Conservation (phyloP, 129 eudicot species). For the Chrysanthemum lavandulifolium region DNA sequence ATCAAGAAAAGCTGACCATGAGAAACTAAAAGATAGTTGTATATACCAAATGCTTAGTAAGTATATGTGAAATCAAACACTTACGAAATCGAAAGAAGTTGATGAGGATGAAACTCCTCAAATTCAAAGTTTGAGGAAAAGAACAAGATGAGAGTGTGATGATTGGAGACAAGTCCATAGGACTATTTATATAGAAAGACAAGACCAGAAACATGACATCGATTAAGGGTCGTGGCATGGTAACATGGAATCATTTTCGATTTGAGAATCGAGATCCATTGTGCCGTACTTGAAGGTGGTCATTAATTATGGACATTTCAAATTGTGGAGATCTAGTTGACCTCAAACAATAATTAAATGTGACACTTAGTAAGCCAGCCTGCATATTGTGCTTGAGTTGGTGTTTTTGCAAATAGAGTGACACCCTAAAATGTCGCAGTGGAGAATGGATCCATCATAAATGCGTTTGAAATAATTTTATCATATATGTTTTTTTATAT, state of each 20-base stretch:
- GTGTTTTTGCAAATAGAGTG: slow-evolving; percentile 29
- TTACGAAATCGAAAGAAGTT: slow-evolving; percentile 14
- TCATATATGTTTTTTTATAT: neutral
- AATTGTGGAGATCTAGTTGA: slow-evolving; percentile 36
- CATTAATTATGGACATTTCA: slow-evolving; percentile 11
- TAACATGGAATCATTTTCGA: slow-evolving; percentile 47
- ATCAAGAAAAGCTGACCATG: neutral
- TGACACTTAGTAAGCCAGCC: slow-evolving; percentile 15
- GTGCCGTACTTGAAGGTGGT: slow-evolving; percentile 57
- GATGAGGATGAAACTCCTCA: no score
- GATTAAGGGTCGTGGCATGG: slow-evolving; percentile 21
- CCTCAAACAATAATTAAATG: slow-evolving; percentile 26
- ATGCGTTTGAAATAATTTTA: slow-evolving; percentile 4
- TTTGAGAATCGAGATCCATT: slow-evolving; percentile 40
- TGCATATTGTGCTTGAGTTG: neutral
- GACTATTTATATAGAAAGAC: slow-evolving; percentile 32
- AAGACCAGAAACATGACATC: slow-evolving; percentile 15
- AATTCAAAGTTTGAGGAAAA: slow-evolving; percentile 3
- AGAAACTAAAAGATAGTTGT: slow-evolving; percentile 10
- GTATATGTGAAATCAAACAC: slow-evolving; percentile 14
- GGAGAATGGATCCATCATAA: slow-evolving; percentile 62
- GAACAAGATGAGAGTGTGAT: slow-evolving; percentile 19
- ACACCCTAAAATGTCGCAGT: slow-evolving; percentile 59
- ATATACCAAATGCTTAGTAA: neutral
- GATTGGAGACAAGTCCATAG: slow-evolving; percentile 19